Evolutionary conservation across 257 asterid genomes (phyloP), one percentile per base, ranked within the genome.

Genomic region (Fraxinus quadrangulata): DNA sequence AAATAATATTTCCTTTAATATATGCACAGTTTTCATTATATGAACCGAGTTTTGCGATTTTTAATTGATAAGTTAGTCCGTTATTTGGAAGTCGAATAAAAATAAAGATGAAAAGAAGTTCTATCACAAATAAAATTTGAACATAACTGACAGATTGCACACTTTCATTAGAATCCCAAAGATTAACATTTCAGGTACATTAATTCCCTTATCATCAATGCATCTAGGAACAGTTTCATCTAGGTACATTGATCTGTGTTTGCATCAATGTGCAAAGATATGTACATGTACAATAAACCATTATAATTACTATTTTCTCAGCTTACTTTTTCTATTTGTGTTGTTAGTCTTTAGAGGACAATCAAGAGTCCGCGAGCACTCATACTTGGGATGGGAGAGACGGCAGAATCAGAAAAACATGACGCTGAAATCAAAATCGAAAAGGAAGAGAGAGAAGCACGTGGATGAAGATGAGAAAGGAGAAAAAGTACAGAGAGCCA

Each of bases 401-500:
- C 74, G 21, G 81, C 31, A 47, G 85, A 83, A 39, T 33, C 70
- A 7, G 80, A 84, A 0, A 70, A 82, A 36, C 1, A 84, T 79
- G 90, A 70, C 79, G 19, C 34, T 79, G 33, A 75, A 77, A 51
- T 77, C 45, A 77, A 83, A 72, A 21, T 31, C 61, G 76, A 86
- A 70, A 28, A 75, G 73, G 40, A 80, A 73, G 70, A 78, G 14
- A 37, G 82, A 86, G 89, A 83, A 84, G 70, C 82, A 79, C 68
- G 17, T 26, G 78, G 75, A 23, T 5, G 83, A 90, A 77, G 85
- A 70, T 30, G 81, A 84, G 70, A 56, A 86, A 79, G 82, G 76
- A 77, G 79, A 68, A 77, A 70, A 82, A 66, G 82, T 80, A 33
- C 78, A 82, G 69, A 84, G 82, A 39, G 54, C 45, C 21, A 67